phyloP scores from a whole-genome alignment of 2,329 filamentous ascomycete species.

The Arthrobotrys entomopaga region DNA sequence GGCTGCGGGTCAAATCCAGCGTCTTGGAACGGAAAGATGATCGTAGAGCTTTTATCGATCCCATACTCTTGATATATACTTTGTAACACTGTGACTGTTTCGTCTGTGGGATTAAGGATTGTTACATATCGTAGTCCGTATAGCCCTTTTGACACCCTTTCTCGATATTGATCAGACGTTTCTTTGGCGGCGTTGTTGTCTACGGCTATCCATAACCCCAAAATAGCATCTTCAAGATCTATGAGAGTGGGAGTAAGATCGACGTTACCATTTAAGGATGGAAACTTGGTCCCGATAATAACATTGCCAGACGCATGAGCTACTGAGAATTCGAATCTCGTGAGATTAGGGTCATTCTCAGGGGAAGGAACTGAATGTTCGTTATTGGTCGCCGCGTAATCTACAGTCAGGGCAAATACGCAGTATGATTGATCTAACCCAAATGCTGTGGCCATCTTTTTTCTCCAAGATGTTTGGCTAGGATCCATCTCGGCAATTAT shows the following conservation, averaged over 20 bases:
- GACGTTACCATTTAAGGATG: neutral
- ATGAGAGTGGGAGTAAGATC: neutral
- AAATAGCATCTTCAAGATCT: slow-evolving; percentile 26
- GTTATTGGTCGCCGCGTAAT: too few relatives aligned
- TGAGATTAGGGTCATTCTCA: neutral
- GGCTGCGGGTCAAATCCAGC: neutral
- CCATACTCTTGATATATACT: neutral
- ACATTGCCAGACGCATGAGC: slow-evolving; percentile 1
- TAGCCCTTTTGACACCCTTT: neutral
- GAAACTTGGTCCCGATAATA: slow-evolving; percentile 15
- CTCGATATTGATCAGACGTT: neutral
- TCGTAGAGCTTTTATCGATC: neutral
- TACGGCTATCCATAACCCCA: slow-evolving; percentile 24
- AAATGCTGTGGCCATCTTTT: slow-evolving; percentile 6
- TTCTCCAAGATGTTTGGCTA: slow-evolving; percentile 7
- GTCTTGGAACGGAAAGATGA: neutral
- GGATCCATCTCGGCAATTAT: neutral
- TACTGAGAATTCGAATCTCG: slow-evolving; percentile 8
- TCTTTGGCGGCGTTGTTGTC: neutral
- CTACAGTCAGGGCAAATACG: neutral
- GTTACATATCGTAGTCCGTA: slow-evolving; percentile 22
- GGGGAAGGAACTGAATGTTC: neutral
- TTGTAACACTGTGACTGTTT: slow-evolving; percentile 7
- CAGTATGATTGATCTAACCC: neutral
- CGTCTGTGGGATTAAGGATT: slow-evolving; percentile 20